Conservation (phyloP, 2,329 filamentous ascomycete species). For the Talaromyces albobiverticillius region DNA sequence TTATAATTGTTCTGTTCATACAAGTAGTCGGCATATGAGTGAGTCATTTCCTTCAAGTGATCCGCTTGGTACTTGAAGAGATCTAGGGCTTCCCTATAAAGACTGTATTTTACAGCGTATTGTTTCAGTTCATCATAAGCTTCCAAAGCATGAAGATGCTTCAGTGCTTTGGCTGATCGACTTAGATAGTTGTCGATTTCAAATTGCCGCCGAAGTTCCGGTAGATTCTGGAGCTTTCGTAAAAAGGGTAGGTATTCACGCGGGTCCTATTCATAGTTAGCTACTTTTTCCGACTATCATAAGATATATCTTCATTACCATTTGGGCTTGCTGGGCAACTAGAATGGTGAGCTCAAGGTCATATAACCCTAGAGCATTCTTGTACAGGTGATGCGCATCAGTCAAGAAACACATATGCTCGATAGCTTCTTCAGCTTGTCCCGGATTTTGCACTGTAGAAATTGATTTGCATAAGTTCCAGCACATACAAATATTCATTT, state of each 20-base stretch:
- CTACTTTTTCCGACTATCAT: constrained; percentile 15
- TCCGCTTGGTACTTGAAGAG: constrained; percentile 78
- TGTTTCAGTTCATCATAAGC: constrained; percentile 73
- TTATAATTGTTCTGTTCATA: constrained; percentile 72
- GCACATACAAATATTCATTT: background rate
- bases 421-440: constrained; percentile 80
- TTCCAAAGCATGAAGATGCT: constrained; percentile 69
- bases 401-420: constrained; percentile 98
- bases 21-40: constrained; percentile 76
- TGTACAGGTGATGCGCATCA: constrained; percentile 87
- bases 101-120: constrained; percentile 74
- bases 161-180: constrained; percentile 72
- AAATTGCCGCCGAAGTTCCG: constrained; percentile 69
- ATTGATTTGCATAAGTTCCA: constrained; percentile 16
- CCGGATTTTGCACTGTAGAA: constrained; percentile 55
- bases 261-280: constrained; percentile 59
- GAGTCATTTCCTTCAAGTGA: constrained; percentile 66
- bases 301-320: constrained; percentile 42
- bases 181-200: constrained; percentile 85
- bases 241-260: constrained; percentile 94
- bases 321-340: constrained; percentile 92
- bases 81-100: constrained; percentile 74
- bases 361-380: constrained; percentile 85
- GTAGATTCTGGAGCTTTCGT: constrained; percentile 75
- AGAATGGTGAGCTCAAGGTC: constrained; percentile 85